Evolutionary conservation across 169 alveolate genomes (phyloP).

Genomic region (Besnoitia besnoiti): DNA sequence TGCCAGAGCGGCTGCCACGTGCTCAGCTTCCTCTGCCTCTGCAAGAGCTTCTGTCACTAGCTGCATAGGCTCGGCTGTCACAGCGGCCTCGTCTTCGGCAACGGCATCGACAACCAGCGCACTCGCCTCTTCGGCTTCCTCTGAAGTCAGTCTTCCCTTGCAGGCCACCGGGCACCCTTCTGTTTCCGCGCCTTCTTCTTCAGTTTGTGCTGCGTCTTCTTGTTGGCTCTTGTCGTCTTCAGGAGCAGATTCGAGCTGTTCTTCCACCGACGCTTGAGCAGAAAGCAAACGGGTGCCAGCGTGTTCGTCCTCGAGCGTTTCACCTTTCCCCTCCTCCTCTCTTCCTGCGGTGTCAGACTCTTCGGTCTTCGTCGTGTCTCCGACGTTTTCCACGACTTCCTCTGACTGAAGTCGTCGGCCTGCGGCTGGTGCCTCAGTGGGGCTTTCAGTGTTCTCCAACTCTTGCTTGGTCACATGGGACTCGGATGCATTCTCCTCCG

Average conservation of each 20-base stretch:
- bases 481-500: not conserved
- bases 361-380: not conserved
- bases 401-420: not conserved
- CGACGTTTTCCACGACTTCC: not conserved
- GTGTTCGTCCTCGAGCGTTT: too few relatives aligned
- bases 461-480: not conserved
- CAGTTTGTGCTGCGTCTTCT: not conserved
- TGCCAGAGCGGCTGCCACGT: not conserved
- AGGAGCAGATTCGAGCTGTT: too few relatives aligned
- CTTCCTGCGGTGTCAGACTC: not conserved
- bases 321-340: not conserved
- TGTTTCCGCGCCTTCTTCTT: not conserved
- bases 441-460: not conserved
- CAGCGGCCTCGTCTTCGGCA: too few relatives aligned
- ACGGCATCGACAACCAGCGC: too few relatives aligned
- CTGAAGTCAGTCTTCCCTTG: too few relatives aligned
- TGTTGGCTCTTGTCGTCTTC: not conserved
- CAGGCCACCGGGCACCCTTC: too few relatives aligned
- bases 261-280: too few relatives aligned
- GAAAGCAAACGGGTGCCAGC: too few relatives aligned
- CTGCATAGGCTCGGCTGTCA: too few relatives aligned
- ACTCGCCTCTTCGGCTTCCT: too few relatives aligned
- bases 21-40: not conserved
- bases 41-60: constrained; percentile 10
- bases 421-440: not conserved